Percentiles rank a stretch among this genome's conserved stretches.
These are phyloP conservation scores for Lonicera japonica DNA, from an alignment of 129 eudicot species.

Conservation along the genomic window DNA sequence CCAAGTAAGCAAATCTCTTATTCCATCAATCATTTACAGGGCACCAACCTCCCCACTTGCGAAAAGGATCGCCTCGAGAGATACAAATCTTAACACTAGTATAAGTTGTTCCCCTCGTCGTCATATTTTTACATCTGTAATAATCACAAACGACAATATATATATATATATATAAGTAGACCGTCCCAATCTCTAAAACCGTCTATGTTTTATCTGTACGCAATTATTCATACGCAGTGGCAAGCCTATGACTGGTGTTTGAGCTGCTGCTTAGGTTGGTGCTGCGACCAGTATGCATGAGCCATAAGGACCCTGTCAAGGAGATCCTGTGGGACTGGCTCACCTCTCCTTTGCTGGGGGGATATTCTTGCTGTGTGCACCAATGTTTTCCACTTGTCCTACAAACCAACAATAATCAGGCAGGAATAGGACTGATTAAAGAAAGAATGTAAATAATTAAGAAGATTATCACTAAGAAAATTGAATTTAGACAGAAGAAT, in stretches of 20 bases:
- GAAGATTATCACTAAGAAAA: neutral
- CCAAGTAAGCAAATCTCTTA: slow-evolving; percentile 8
- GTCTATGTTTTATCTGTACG: neutral
- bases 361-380: slow-evolving; percentile 95
- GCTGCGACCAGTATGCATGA: slow-evolving; percentile 90
- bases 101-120: slow-evolving; percentile 3
- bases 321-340: slow-evolving; percentile 98
- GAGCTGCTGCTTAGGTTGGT: slow-evolving; percentile 76
- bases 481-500: neutral
- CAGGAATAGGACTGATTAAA: no score
- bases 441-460: no score
- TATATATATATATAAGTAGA: neutral
- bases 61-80: neutral
- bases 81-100: neutral
- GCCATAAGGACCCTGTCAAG: slow-evolving; percentile 81
- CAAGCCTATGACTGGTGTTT: slow-evolving; percentile 49
- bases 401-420: neutral
- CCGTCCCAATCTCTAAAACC: neutral
- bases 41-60: slow-evolving; percentile 2
- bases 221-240: slow-evolving; percentile 29
- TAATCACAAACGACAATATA: neutral
- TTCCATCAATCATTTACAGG: slow-evolving; percentile 14
- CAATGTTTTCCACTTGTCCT: slow-evolving; percentile 99
- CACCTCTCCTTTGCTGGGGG: slow-evolving; percentile 98
- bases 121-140: slow-evolving; percentile 7